Percentiles rank a stretch among this genome's conserved stretches.
These are phyloP conservation scores for Quercus cerris DNA, from an alignment of 306 rosid species.

Conservation along the genomic window DNA sequence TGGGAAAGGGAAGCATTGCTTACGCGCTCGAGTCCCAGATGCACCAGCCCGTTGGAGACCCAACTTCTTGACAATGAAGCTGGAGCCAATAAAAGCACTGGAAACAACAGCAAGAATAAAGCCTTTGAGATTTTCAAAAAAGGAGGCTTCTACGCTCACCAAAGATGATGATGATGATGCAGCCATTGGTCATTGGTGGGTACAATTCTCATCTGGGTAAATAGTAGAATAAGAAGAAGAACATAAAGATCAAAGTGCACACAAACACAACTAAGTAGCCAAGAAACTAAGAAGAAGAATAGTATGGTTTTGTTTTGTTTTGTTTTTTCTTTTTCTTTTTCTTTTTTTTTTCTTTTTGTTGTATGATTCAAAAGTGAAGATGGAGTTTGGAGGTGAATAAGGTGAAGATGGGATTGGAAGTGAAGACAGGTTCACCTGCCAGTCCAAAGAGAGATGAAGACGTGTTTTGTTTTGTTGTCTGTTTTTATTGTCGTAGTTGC, in stretches of 20 bases:
- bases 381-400: too few species aligned
- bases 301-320: too few species aligned
- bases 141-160: constrained; percentile 4
- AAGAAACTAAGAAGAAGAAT: background rate
- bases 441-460: too few species aligned
- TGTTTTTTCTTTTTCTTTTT: too few species aligned
- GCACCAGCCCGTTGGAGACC: constrained; percentile 72
- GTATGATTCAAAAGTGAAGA: too few species aligned
- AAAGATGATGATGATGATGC: background rate
- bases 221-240: too few species aligned
- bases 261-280: background rate
- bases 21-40: constrained; percentile 65
- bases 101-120: constrained; percentile 65
- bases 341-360: too few species aligned
- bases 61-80: constrained; percentile 85
- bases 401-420: too few species aligned
- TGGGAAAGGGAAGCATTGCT: background rate
- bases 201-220: background rate
- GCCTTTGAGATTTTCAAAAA: constrained; percentile 53
- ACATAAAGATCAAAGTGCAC: background rate
- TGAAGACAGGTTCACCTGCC: too few species aligned
- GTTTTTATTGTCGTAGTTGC: too few species aligned
- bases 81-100: constrained; percentile 82
- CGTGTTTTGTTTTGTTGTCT: too few species aligned
- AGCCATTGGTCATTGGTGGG: background rate